Base-by-base conservation (phyloP, 108 stramenopile genomes). In the Stephanodiscus triporus region DNA sequence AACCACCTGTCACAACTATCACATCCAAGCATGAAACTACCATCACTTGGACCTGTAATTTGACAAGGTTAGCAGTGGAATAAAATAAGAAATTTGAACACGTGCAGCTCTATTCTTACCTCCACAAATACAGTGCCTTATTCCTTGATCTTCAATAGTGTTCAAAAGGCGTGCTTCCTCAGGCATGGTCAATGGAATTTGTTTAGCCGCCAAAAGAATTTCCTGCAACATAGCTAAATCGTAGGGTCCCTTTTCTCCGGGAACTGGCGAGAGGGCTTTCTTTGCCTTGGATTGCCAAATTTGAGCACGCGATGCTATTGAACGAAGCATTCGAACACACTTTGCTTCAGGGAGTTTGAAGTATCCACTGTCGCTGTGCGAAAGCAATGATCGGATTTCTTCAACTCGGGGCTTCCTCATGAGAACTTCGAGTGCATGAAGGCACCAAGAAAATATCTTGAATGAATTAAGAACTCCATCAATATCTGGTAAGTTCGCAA, bases 11-110 rank as follows among this genome's bases (percentile, higher is more conserved):
- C 83, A 69, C 97, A 97, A 22, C 67, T 70, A 56, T 91, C 86
- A 71, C 97, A 97, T 60, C 85, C 49, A 8, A 96, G 69, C 97
- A 97, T 97, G 54, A 90, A 87, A 29, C 84, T 71, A 10, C 94
- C 97, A 79, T 95, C 94, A 68, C 85, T 81, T 10, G 94, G 90
- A 4, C 95, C 87, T 75, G 30, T 17, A 54, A 26, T 49, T 49
- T 0, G 0, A 26, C 43, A 24, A 10, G 53, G 2, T 19, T 0
- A 59, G 32, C 34, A 59, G n/a, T 17, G 58, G 37, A 19, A 19
- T 6, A 58, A 57, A n/a, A n/a, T n/a, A n/a, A n/a, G 9, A 9
- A 9, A 27, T 54, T 4, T 24, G 26, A 54, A 24, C 9, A 54
- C 9, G 26, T 13, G 23, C 51, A 42, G 17, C 7, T 49, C 34